phyloP scores from a whole-genome alignment of 2,329 filamentous ascomycete species.

The Paraphaeosphaeria sporulosa region DNA sequence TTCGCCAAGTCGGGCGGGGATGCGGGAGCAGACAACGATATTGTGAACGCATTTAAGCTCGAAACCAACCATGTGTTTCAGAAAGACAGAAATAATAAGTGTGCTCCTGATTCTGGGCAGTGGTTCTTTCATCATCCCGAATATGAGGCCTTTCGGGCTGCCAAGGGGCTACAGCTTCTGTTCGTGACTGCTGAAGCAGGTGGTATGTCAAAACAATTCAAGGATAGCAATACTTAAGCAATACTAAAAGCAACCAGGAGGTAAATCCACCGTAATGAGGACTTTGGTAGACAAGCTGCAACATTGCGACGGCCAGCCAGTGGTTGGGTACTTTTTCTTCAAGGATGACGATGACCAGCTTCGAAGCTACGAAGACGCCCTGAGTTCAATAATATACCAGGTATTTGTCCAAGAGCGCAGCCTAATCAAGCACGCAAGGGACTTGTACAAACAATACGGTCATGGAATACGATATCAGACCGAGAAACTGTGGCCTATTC shows the following conservation, averaged over 20 bases:
- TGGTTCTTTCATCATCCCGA: slow-evolving; percentile 13
- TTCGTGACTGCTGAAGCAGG: slow-evolving; percentile 13
- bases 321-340: slow-evolving; percentile 11
- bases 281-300: slow-evolving; percentile 6
- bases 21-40: slow-evolving; percentile 5
- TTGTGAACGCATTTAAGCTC: slow-evolving; percentile 8
- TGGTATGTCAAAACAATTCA: background rate
- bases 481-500: slow-evolving; percentile 7
- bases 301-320: background rate
- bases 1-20: background rate
- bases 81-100: slow-evolving; percentile 5
- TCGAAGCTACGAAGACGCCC: slow-evolving; percentile 10
- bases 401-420: slow-evolving; percentile 4
- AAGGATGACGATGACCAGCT: slow-evolving; percentile 13
- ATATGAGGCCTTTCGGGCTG: slow-evolving; percentile 4
- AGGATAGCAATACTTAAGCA: background rate
- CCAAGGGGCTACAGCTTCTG: slow-evolving; percentile 8
- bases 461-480: slow-evolving; percentile 7
- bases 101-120: slow-evolving; percentile 6
- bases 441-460: background rate
- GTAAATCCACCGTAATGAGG: slow-evolving; percentile 12
- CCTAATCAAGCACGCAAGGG: slow-evolving; percentile 4
- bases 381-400: slow-evolving; percentile 4
- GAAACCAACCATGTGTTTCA: slow-evolving; percentile 6
- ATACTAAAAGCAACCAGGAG: background rate